These are phyloP conservation scores for Ustilago loliicola DNA, from an alignment of 1,284 basidiomycete genomes.

Conservation along the genomic window DNA sequence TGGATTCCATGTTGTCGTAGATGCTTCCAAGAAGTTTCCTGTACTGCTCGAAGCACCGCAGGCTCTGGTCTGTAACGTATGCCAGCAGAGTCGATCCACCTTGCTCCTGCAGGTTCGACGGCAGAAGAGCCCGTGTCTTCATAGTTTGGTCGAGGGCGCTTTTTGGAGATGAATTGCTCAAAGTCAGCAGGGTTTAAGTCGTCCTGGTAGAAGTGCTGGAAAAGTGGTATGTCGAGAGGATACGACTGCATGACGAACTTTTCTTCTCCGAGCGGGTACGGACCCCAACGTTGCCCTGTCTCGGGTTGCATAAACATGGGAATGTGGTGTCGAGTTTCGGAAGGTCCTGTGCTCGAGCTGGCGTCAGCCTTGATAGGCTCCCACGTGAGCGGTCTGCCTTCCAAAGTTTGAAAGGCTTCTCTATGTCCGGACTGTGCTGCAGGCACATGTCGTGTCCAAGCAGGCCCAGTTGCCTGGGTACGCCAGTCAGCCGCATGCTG, in stretches of 20 bases:
- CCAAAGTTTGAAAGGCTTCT: not conserved
- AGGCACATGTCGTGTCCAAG: too few relatives aligned
- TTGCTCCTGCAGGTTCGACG: not conserved
- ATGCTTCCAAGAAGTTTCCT: not conserved
- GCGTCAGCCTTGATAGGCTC: not conserved
- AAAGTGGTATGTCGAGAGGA: not conserved
- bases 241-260: not conserved
- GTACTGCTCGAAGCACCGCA: not conserved
- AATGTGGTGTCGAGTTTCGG: not conserved
- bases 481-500: not conserved
- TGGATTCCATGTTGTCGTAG: not conserved
- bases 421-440: too few relatives aligned
- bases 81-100: not conserved
- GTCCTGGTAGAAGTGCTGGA: constrained; percentile 8
- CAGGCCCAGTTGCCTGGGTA: too few relatives aligned
- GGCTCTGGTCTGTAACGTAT: constrained; percentile 2
- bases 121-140: not conserved
- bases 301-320: not conserved
- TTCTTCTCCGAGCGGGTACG: not conserved
- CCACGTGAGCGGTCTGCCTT: not conserved
- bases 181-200: not conserved
- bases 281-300: not conserved
- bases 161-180: not conserved
- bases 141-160: not conserved
- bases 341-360: not conserved